phyloP scores from a whole-genome alignment of 441 rosid genomes.

The Gossypium aridum region DNA sequence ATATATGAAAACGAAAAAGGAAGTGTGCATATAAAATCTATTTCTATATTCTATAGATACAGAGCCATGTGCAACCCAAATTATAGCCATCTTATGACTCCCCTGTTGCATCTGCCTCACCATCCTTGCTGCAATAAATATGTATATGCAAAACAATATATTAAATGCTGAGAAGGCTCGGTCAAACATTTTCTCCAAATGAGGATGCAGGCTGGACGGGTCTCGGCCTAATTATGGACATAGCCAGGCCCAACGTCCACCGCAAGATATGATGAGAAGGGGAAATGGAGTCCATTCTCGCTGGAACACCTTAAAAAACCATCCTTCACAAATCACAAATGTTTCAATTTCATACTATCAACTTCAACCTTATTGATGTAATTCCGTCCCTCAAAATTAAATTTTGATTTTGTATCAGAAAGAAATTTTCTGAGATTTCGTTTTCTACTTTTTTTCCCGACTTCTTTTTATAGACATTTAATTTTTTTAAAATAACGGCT shows the following conservation, averaged over 20 bases:
- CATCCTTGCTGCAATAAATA: too few relatives aligned
- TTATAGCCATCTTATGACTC: neutral
- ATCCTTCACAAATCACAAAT: neutral
- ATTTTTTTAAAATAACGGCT: too few relatives aligned
- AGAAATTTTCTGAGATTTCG: too few relatives aligned
- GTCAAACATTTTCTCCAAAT: too few relatives aligned
- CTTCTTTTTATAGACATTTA: too few relatives aligned
- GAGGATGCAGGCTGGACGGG: neutral
- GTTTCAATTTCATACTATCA: neutral
- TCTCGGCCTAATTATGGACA: neutral
- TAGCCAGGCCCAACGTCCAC: neutral
- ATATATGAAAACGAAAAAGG: neutral
- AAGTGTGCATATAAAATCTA: neutral
- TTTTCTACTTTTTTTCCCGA: neutral
- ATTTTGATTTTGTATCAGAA: too few relatives aligned
- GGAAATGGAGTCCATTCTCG: neutral
- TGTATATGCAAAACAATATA: too few relatives aligned
- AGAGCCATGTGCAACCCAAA: neutral
- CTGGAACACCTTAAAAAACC: too few relatives aligned
- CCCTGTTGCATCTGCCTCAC: too few relatives aligned
- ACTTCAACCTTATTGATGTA: too few relatives aligned
- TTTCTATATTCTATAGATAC: neutral
- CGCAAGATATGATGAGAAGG: neutral
- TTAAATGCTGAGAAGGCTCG: too few relatives aligned
- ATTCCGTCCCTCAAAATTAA: too few relatives aligned